A percentile compares a stretch with the other conserved stretches of the same genome.
Evolutionary conservation across 306 rosid species (phyloP).

Genomic region (Cucurbita ficifolia): DNA sequence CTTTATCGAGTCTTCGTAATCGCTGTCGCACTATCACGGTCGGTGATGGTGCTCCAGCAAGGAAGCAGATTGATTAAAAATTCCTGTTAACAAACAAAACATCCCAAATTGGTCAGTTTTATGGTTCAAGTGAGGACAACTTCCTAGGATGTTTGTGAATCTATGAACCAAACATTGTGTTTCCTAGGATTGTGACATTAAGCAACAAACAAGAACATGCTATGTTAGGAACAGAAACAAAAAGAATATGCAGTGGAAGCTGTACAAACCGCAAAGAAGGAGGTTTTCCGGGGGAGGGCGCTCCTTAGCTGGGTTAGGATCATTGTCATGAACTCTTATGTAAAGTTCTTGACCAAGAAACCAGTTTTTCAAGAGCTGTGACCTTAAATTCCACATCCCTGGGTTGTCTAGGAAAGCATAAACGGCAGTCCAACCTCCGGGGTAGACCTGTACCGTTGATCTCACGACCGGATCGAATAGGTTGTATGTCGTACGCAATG

Average conservation of each 20-base stretch:
- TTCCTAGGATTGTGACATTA: not conserved
- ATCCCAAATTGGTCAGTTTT: not conserved
- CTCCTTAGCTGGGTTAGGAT: constrained; percentile 61
- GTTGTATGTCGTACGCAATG: constrained; percentile 19
- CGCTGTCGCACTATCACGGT: not conserved
- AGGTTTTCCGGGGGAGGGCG: constrained; percentile 43
- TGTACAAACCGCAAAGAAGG: constrained; percentile 50
- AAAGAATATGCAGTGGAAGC: not conserved
- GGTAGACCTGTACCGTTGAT: constrained; percentile 31
- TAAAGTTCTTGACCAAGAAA: constrained; percentile 64
- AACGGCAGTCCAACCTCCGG: constrained; percentile 58
- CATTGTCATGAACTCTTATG: constrained; percentile 41
- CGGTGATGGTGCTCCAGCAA: constrained; percentile 10
- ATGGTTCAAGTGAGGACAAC: too few species aligned
- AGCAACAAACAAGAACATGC: not conserved
- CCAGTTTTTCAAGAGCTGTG: constrained; percentile 53
- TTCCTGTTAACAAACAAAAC: constrained; percentile 13
- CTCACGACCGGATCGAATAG: constrained; percentile 26
- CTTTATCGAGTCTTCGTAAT: not conserved
- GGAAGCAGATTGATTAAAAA: constrained; percentile 9
- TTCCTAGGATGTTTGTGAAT: too few species aligned
- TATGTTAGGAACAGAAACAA: not conserved
- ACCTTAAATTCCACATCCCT: constrained; percentile 83
- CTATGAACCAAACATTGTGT: not conserved
- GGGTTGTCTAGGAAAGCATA: constrained; percentile 77